phyloP scores from a whole-genome alignment of 371 early-diverging fungal genomes.

The Blakeslea trispora region DNA sequence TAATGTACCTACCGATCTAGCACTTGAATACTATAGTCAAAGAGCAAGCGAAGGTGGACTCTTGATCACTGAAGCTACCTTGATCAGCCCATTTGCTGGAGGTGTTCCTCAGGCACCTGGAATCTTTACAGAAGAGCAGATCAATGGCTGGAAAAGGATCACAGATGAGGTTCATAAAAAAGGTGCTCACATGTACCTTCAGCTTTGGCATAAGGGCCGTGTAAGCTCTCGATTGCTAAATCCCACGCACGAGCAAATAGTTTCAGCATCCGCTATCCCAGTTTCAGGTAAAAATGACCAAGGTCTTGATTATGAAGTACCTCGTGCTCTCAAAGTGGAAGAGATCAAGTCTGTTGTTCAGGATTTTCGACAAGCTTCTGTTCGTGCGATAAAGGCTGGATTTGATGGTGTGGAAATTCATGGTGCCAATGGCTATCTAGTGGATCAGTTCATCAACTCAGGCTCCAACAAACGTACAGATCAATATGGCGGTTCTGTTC shows the following conservation, averaged over 20 bases:
- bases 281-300: neutral
- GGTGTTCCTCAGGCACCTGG: constrained; percentile 3
- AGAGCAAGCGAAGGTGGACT: constrained; percentile 57
- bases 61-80: constrained; percentile 57
- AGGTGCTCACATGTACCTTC: constrained; percentile 52
- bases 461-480: constrained; percentile 53
- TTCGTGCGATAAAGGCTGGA: constrained; percentile 42
- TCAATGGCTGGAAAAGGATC: too few species aligned
- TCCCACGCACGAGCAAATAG: constrained; percentile 1
- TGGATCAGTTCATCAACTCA: constrained; percentile 54
- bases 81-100: constrained; percentile 37
- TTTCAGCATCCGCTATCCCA: constrained; percentile 8
- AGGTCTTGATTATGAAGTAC: constrained; percentile 6
- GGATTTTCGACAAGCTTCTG: constrained; percentile 59
- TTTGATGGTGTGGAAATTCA: constrained; percentile 75
- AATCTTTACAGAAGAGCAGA: too few species aligned
- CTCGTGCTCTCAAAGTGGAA: constrained; percentile 55
- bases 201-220: constrained; percentile 52
- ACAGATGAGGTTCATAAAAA: constrained; percentile 16
- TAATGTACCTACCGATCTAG: constrained; percentile 39
- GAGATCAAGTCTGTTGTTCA: constrained; percentile 60
- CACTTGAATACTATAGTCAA: constrained; percentile 57
- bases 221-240: neutral
- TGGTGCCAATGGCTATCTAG: constrained; percentile 65
- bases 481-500: constrained; percentile 72